Percentiles rank a stretch among this genome's conserved stretches.
These are phyloP conservation scores for Chrysanthemum lavandulifolium DNA, from an alignment of 129 eudicot genomes.

Conservation along the genomic window DNA sequence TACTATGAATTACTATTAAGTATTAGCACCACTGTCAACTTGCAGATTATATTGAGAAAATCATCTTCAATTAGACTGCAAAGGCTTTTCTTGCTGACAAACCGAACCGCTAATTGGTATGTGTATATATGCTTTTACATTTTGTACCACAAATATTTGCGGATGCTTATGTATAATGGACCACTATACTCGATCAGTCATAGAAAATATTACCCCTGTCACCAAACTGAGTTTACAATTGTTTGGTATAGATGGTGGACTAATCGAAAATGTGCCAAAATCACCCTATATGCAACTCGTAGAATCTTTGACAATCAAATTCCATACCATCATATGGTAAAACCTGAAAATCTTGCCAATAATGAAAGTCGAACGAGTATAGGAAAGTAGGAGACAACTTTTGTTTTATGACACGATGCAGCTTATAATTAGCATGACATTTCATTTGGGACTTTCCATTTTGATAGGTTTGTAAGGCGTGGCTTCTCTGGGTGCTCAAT, in stretches of 20 bases:
- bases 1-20: too few relatives aligned
- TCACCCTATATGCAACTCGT: not conserved
- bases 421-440: too few relatives aligned
- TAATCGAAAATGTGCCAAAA: not conserved
- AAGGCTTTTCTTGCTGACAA: conserved; percentile 83
- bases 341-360: too few relatives aligned
- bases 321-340: too few relatives aligned
- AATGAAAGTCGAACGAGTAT: too few relatives aligned
- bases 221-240: not conserved
- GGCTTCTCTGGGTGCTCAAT: conserved; percentile 90
- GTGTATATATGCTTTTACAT: not conserved
- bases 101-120: conserved; percentile 95
- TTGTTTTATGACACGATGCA: too few relatives aligned
- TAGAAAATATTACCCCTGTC: too few relatives aligned
- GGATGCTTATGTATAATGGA: not conserved
- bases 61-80: conserved; percentile 76
- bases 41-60: conserved; percentile 91
- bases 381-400: too few relatives aligned
- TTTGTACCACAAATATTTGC: not conserved
- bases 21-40: not conserved
- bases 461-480: conserved; percentile 89
- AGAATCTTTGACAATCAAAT: too few relatives aligned
- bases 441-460: not conserved
- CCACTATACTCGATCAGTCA: too few relatives aligned
- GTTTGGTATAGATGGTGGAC: not conserved